Conservation (phyloP, 1,284 basidiomycete species). For the Naganishia cerealis region DNA sequence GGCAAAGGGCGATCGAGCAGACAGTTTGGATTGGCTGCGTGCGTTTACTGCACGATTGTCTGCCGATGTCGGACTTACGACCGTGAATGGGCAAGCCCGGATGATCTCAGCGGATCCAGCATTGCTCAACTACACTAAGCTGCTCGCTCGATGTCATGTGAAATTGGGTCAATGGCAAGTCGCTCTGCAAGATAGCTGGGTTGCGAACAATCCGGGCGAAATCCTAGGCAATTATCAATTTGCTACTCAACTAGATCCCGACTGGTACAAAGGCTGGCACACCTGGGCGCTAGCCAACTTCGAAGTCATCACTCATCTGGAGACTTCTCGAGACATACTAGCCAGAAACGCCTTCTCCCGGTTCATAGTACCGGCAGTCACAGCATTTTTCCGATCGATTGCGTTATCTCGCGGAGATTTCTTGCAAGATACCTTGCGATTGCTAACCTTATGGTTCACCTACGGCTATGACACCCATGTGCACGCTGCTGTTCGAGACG, state of each 20-base stretch:
- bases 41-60: constrained; percentile 77
- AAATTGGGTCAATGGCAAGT: constrained; percentile 96
- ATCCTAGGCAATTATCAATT: constrained; percentile 81
- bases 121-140: constrained; percentile 69
- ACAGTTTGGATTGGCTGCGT: constrained; percentile 81
- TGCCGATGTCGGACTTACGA: constrained; percentile 68
- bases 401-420: constrained; percentile 85
- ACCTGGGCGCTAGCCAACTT: constrained; percentile 98
- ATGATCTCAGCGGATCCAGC: constrained; percentile 50
- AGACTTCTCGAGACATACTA: constrained; percentile 68
- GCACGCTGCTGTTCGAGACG: constrained; percentile 81
- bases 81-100: constrained; percentile 56
- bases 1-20: constrained; percentile 76
- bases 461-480: constrained; percentile 91
- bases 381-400: constrained; percentile 95
- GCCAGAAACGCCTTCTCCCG: constrained; percentile 70
- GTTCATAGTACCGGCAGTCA: constrained; percentile 92
- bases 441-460: constrained; percentile 98
- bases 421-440: constrained; percentile 88
- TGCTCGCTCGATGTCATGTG: constrained; percentile 95
- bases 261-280: constrained; percentile 99
- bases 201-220: constrained; percentile 68
- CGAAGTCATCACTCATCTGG: constrained; percentile 83
- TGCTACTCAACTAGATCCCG: constrained; percentile 87
- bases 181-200: constrained; percentile 72